Conservation (phyloP, 192 early-diverging fungal genomes). For the Coemansia sp. region DNA sequence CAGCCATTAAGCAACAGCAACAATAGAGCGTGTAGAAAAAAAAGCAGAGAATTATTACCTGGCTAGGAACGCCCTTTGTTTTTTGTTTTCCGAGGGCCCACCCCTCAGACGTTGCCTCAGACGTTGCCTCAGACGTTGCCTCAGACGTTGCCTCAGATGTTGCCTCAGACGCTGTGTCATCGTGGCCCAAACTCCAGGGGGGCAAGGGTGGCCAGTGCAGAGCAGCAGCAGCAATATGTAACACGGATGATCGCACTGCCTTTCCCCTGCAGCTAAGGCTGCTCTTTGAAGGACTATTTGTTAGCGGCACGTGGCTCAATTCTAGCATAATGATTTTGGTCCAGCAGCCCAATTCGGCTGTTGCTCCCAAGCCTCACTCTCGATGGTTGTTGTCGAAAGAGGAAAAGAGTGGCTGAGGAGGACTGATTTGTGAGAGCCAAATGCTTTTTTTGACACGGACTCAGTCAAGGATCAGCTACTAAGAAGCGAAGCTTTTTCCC, state of each 20-base stretch:
- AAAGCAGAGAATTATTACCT: neutral
- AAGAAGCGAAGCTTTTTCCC: neutral
- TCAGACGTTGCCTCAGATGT: no score
- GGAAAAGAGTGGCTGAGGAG: neutral
- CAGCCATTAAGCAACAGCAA: slow-evolving; percentile 10
- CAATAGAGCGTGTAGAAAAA: neutral
- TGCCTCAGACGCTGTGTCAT: neutral
- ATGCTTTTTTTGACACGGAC: neutral
- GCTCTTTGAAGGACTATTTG: neutral
- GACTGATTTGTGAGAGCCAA: neutral
- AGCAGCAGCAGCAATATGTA: no score
- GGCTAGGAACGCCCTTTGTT: neutral
- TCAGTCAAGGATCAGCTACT: neutral
- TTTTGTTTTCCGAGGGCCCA: neutral
- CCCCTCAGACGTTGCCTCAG: neutral
- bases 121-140: no score
- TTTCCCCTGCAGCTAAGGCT: neutral
- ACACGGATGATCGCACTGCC: neutral
- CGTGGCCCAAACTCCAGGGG: neutral
- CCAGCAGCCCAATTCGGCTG: neutral
- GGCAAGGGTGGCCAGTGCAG: neutral
- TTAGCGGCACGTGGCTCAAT: neutral
- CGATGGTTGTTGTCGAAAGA: neutral
- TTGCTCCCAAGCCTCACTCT: neutral
- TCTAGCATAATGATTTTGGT: neutral